Percentiles rank a stretch among this genome's conserved stretches.
Evolutionary conservation across 2,329 filamentous ascomycete genomes (phyloP).

Genomic region (Fusarium musae): DNA sequence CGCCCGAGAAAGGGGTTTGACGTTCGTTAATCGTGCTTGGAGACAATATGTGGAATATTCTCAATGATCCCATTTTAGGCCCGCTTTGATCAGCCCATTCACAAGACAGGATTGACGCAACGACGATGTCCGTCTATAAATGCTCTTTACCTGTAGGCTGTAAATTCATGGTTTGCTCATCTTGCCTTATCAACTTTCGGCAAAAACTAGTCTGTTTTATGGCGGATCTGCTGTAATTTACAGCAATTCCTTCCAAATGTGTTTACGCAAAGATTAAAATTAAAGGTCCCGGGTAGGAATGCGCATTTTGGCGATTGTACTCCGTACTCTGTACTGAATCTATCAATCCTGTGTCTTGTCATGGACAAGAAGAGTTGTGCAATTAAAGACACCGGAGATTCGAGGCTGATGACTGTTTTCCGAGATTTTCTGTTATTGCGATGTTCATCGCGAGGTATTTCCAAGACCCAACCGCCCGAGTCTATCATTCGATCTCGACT

Average conservation of each 20-base stretch:
- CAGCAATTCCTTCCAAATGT: background rate
- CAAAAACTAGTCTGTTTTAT: too few species aligned
- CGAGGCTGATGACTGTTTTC: accelerated
- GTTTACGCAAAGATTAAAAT: background rate
- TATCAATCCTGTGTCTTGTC: accelerated
- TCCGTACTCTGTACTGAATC: background rate
- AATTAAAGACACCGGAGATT: background rate
- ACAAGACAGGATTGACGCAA: too few species aligned
- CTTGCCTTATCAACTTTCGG: too few species aligned
- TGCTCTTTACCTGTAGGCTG: too few species aligned
- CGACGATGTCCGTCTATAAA: too few species aligned
- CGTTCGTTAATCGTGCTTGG: too few species aligned
- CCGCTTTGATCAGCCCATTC: too few species aligned
- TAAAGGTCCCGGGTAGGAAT: background rate
- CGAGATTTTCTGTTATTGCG: background rate
- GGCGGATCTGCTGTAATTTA: background rate
- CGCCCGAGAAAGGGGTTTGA: too few species aligned
- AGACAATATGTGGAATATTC: too few species aligned
- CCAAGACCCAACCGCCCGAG: too few species aligned
- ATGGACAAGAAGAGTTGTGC: too few species aligned
- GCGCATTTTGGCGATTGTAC: background rate
- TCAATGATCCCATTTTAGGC: too few species aligned
- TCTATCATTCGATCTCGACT: background rate
- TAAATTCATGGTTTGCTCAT: background rate
- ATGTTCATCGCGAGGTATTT: background rate